phyloP scores from a whole-genome alignment of 257 asterid genomes.

The Nicotiana benthamiana region DNA sequence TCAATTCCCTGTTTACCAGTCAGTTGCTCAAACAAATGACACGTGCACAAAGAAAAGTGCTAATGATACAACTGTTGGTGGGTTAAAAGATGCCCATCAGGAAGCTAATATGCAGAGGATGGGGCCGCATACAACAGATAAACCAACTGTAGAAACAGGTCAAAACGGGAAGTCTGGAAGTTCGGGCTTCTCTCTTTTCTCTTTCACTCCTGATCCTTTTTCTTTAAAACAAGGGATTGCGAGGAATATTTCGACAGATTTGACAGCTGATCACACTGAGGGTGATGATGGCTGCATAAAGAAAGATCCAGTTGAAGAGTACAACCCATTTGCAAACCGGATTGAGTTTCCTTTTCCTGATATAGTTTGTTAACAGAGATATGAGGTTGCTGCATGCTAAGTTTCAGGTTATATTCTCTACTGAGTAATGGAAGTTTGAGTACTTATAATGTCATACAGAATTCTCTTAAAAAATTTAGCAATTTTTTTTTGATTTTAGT shows the following conservation, averaged over 20 bases:
- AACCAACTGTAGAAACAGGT: conserved; percentile 28
- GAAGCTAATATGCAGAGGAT: conserved; percentile 23
- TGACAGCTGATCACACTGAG: conserved; percentile 21
- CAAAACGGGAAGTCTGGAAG: conserved; percentile 32
- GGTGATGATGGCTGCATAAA: conserved; percentile 33
- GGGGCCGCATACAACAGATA: conserved; percentile 25
- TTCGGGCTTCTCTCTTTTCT: conserved; percentile 85
- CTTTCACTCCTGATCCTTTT: conserved; percentile 42
- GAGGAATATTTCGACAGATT: conserved; percentile 22
- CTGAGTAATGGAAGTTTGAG: conserved; percentile 39
- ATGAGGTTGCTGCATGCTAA: conserved; percentile 11
- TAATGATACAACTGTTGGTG: conserved; percentile 28
- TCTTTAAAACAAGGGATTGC: conserved; percentile 35
- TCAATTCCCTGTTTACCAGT: conserved; percentile 53
- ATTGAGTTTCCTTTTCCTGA: conserved; percentile 75
- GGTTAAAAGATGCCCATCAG: conserved; percentile 23
- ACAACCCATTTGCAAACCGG: conserved; percentile 86
- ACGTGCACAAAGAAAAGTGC: conserved; percentile 28
- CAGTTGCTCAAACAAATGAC: conserved; percentile 45
- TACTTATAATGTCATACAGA: conserved; percentile 30
- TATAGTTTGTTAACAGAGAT: conserved; percentile 26
- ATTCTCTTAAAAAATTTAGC: conserved; percentile 22
- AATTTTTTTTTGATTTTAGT: not conserved
- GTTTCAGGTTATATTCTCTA: conserved; percentile 16
- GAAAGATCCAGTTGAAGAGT: conserved; percentile 63